Conservation (phyloP, 208 protist genomes). For the Trypanosoma theileri region DNA sequence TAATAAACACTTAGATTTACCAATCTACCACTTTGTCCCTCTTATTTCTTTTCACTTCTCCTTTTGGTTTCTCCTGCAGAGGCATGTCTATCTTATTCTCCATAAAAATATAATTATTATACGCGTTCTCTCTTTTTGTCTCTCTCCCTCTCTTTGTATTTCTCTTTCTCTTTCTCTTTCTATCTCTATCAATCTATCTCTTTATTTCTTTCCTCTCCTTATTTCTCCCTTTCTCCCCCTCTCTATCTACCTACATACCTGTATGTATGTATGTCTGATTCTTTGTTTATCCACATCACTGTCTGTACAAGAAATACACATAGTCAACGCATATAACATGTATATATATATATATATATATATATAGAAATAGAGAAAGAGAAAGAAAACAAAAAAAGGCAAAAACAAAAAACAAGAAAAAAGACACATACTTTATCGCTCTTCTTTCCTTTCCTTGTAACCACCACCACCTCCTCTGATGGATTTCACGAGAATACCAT, state of each 20-base stretch:
- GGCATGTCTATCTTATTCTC: too few relatives aligned
- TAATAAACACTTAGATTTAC: neutral
- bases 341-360: too few relatives aligned
- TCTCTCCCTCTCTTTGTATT: too few relatives aligned
- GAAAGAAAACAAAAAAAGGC: too few relatives aligned
- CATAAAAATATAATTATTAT: too few relatives aligned
- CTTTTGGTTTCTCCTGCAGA: neutral
- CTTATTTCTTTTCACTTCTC: conserved; percentile 1
- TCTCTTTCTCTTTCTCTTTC: neutral
- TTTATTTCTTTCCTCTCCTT: neutral
- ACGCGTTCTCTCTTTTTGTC: too few relatives aligned
- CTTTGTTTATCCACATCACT: too few relatives aligned
- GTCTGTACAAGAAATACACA: too few relatives aligned
- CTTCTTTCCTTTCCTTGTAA: neutral
- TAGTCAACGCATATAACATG: too few relatives aligned
- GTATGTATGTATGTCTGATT: too few relatives aligned
- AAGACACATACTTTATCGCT: neutral
- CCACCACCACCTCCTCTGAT: conserved; percentile 26
- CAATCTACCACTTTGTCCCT: neutral
- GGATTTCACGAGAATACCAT: conserved; percentile 20
- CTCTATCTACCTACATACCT: neutral
- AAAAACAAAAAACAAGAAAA: too few relatives aligned
- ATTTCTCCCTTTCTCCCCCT: neutral
- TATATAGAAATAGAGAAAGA: too few relatives aligned
- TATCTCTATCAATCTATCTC: neutral